Percentiles rank a stretch among this genome's conserved stretches.
These are phyloP conservation scores for Solanum raphanifolium DNA, from an alignment of 257 asterid species.

Conservation along the genomic window DNA sequence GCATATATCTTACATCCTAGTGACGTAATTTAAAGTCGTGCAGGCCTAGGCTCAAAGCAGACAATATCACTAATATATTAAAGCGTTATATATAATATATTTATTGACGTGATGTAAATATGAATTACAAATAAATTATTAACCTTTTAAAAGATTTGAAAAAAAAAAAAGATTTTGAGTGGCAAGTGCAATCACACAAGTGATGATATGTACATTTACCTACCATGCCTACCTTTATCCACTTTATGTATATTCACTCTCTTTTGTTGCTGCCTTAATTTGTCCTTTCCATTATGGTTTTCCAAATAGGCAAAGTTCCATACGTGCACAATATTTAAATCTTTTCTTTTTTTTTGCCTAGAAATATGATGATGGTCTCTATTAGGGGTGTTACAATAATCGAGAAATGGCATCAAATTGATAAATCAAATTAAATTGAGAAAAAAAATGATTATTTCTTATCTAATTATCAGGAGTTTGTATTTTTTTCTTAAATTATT, in stretches of 20 bases:
- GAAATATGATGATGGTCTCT: not conserved
- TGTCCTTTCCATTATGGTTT: not conserved
- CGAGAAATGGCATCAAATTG: not conserved
- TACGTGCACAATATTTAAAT: not conserved
- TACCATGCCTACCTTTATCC: not conserved
- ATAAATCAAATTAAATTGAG: not conserved
- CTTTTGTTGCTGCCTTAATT: not conserved
- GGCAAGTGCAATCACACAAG: not conserved
- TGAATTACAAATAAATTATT: not conserved
- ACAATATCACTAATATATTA: accelerated
- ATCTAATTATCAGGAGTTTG: too few species aligned
- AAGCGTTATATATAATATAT: not conserved
- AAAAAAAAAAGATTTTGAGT: not conserved
- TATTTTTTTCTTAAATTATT: too few species aligned
- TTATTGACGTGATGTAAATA: not conserved
- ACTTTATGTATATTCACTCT: not conserved
- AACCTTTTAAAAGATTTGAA: not conserved
- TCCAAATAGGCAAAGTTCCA: not conserved
- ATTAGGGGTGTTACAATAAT: not conserved
- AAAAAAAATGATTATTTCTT: too few species aligned
- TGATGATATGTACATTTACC: not conserved
- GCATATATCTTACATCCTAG: too few species aligned
- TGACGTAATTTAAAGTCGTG: too few species aligned
- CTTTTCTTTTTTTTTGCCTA: too few species aligned
- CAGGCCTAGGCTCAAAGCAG: not conserved